Evolutionary conservation across 768 basidiomycete genomes (phyloP), one percentile per base, ranked within the genome.

Genomic region (Terana coerulea): DNA sequence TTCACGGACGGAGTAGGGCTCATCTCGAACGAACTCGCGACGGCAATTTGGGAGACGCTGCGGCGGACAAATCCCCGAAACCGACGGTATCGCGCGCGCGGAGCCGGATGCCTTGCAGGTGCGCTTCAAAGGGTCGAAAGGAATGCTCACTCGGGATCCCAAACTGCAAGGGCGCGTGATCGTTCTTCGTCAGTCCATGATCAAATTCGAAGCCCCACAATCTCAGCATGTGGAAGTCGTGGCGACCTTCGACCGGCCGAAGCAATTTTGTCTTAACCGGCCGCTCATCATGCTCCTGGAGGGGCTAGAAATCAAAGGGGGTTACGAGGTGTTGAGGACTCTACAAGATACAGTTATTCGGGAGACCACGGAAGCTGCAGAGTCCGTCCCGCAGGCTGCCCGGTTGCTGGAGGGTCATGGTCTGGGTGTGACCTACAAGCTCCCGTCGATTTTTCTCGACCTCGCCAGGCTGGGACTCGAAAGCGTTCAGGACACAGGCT

Each of bases 211-310:
- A 22, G 72, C 74, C 1, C 70, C 70, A 58, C 3, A 71, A 24
- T 72, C 71, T 1, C 64, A 57, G 6, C 69, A 70, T 10, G 72
- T 86, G 6, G 82, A 86, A 62, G 78, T 87, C 40, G 84, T 84
- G 0, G 67, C 71, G 24, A 73, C 77, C 6, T 86, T 86, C 62
- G 74, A 79, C 55, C 67, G 70, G 31, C 83, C 83, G 3, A 75
- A 75, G 10, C 60, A 64, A 9, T 83, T 80, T 49, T 83, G 57
- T 29, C 60, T 72, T 11, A 84, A 86, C 56, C 70, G 83, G 1
- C 81, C 82, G 0, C 64, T 87, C 14, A 82, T 87, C 56, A 82
- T 81, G 78, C 69, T 86, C 14, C 63, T 75, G 21, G 72, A 72
- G 59, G 77, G 75, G 5, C 69, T 86, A 5, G 81, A 82, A 0